Base-by-base conservation (phyloP, 768 basidiomycete species). In the Bullera alba region DNA sequence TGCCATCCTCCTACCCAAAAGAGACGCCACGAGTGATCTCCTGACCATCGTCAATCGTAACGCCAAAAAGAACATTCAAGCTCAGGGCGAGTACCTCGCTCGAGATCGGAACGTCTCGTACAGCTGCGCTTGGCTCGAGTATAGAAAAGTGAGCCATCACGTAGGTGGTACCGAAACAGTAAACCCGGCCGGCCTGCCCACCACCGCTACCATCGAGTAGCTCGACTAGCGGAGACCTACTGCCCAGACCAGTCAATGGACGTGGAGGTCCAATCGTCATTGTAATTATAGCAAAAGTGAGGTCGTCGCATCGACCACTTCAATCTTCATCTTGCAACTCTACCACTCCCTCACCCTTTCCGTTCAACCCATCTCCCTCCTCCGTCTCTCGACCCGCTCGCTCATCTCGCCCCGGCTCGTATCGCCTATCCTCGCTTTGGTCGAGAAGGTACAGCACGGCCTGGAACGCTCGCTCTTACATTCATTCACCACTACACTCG, bases 271-370 rank as follows among this genome's bases (percentile, higher is more conserved):
- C 8, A 39, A 12, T 22, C 38, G 38, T 8, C 12, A 39, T 14
- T 14, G 21, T 8, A 39, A 39, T 39, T 21, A 8, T 10, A 14
- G 38, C 8, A 12, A 19, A 21, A 39, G 8, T 8, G 32, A 34
- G 32, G 32, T 34, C 8, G n/a, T 8, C 10, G 10, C n/a, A 34
- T 34, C 32, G n/a, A 8, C 32, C 36, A 49, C 28, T 26, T 49
- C 52, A 26, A 62, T 67, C 54, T 64, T 63, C 63, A 49, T 60
- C 59, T 44, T 57, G 57, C 4, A 56, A 48, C 39, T 48, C 55
- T 42, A 55, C 37, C 17, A 65, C 28, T 16, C 50, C 50, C 16
- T 51, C 57, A 50, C 60, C 60, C 6, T 47, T 43, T 32, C 26
- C 27, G 43, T 68, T 63, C 43, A 68, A 17, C 41, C 38, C 46